Conservation (phyloP, 2,329 filamentous ascomycete genomes). For the Sordariomycetes sp. region DNA sequence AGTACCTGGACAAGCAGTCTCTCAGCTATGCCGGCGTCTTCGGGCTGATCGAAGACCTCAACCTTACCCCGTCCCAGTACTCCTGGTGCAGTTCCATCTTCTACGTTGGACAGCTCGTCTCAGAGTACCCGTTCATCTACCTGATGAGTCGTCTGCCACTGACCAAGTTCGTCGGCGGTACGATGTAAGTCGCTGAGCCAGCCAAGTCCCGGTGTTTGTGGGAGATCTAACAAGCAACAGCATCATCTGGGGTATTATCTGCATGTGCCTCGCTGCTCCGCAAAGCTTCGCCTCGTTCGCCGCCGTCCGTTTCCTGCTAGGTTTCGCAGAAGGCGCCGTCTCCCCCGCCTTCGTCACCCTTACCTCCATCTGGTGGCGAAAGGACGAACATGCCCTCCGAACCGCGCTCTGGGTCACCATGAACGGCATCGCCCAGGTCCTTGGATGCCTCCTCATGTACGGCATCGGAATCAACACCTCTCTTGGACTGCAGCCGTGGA, state of each 20-base stretch:
- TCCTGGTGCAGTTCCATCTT: constrained; percentile 38
- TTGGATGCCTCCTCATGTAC: constrained; percentile 18
- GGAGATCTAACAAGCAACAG: neutral
- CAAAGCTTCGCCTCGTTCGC: constrained; percentile 13
- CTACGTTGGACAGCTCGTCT: constrained; percentile 33
- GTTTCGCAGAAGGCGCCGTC: constrained; percentile 18
- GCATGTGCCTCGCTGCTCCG: constrained; percentile 6
- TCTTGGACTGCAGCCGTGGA: constrained; percentile 32
- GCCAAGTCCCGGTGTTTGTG: no score
- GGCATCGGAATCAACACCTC: constrained; percentile 10
- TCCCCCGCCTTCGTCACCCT: constrained; percentile 22
- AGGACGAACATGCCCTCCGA: constrained; percentile 17
- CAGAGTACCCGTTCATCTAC: constrained; percentile 40
- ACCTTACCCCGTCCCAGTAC: constrained; percentile 33
- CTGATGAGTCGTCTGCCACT: constrained; percentile 38
- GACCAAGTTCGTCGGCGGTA: constrained; percentile 38
- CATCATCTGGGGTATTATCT: constrained; percentile 5
- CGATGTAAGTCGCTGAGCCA: constrained; percentile 26
- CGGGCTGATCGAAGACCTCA: constrained; percentile 34
- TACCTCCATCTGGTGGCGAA: constrained; percentile 19
- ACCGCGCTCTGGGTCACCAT: constrained; percentile 19
- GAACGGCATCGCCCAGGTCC: constrained; percentile 16
- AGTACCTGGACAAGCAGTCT: constrained; percentile 39
- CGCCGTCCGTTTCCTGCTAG: constrained; percentile 16
- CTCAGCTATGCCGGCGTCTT: constrained; percentile 37